A percentile compares a stretch with the other conserved stretches of the same genome.
phyloP scores from a whole-genome alignment of 139 green algal species.

The Chlorella sp. region DNA sequence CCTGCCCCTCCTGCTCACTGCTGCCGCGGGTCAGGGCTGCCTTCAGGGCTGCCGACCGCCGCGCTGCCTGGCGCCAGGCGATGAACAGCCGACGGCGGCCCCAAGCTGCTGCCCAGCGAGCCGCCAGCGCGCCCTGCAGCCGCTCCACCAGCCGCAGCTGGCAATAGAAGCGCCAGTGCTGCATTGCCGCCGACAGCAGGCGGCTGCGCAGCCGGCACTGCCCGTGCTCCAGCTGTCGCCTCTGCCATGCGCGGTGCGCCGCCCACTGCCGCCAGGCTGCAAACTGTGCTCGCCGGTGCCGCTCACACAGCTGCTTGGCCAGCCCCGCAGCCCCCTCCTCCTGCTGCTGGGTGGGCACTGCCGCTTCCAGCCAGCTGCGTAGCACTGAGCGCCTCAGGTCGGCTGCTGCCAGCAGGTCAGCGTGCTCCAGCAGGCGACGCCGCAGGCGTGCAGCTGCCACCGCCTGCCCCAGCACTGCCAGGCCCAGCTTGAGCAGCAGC shows the following conservation, averaged over 20 bases:
- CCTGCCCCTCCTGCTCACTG: no score
- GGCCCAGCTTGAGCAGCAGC: slow-evolving; percentile 41
- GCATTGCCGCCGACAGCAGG: neutral
- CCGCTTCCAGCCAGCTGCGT: neutral
- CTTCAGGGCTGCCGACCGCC: slow-evolving; percentile 12
- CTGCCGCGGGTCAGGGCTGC: neutral
- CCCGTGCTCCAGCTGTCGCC: neutral
- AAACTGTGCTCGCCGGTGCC: neutral
- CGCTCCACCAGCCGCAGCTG: slow-evolving; percentile 22
- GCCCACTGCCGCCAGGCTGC: slow-evolving; percentile 28
- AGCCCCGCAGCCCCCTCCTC: neutral
- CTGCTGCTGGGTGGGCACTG: slow-evolving; percentile 12
- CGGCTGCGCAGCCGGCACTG: neutral
- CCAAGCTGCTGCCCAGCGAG: slow-evolving; percentile 20
- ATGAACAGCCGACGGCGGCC: neutral
- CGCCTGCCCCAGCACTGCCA: slow-evolving; percentile 22
- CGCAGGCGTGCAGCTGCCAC: neutral
- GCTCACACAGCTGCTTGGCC: neutral
- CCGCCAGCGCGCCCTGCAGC: slow-evolving; percentile 21
- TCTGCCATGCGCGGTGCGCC: neutral
- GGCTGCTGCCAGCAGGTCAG: neutral
- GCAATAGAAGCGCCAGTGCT: slow-evolving; percentile 34
- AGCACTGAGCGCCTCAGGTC: neutral
- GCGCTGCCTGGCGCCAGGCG: slow-evolving; percentile 10
- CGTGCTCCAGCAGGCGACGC: neutral